Conservation (phyloP, 2,329 filamentous ascomycete genomes). For the Pestalotiopsis sp. region DNA sequence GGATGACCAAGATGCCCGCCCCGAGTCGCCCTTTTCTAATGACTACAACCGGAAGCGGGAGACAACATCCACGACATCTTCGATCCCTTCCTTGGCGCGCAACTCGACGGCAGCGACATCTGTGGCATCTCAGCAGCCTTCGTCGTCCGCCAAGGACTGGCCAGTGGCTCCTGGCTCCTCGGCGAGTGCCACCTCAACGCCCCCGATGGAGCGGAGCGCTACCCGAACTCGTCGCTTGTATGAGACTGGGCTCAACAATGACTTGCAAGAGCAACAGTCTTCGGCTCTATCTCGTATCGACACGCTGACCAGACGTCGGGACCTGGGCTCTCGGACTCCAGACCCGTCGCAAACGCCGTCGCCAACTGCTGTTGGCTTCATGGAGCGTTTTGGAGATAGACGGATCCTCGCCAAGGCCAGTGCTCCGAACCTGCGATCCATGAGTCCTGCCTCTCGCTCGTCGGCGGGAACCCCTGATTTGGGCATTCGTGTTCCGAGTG, state of each 20-base stretch:
- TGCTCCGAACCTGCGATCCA: slow-evolving; percentile 68
- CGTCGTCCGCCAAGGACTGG: slow-evolving; percentile 54
- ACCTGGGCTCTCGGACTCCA: slow-evolving; percentile 51
- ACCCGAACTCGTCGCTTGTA: slow-evolving; percentile 78
- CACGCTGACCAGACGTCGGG: slow-evolving; percentile 69
- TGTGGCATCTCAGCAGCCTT: slow-evolving; percentile 69
- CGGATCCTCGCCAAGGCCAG: slow-evolving; percentile 60
- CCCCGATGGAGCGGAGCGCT: slow-evolving; percentile 62
- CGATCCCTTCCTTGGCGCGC: slow-evolving; percentile 65
- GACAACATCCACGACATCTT: slow-evolving; percentile 84
- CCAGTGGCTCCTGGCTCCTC: slow-evolving; percentile 42
- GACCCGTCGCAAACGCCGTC: slow-evolving; percentile 51
- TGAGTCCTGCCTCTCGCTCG: slow-evolving; percentile 48
- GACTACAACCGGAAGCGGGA: slow-evolving; percentile 77
- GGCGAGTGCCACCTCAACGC: slow-evolving; percentile 38
- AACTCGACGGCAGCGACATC: slow-evolving; percentile 90
- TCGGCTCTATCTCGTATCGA: slow-evolving; percentile 80
- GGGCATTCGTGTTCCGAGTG: slow-evolving; percentile 32
- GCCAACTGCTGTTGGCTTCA: slow-evolving; percentile 43
- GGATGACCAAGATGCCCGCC: slow-evolving; percentile 41
- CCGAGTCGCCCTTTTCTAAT: slow-evolving; percentile 59
- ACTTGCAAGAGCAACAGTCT: slow-evolving; percentile 78
- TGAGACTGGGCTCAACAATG: slow-evolving; percentile 78
- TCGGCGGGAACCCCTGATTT: slow-evolving; percentile 38
- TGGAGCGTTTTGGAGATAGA: slow-evolving; percentile 49